Evolutionary conservation across 176 grass and related monocot species (phyloP), one percentile per base, ranked within the genome.

Genomic region (Melocanna baccifera): DNA sequence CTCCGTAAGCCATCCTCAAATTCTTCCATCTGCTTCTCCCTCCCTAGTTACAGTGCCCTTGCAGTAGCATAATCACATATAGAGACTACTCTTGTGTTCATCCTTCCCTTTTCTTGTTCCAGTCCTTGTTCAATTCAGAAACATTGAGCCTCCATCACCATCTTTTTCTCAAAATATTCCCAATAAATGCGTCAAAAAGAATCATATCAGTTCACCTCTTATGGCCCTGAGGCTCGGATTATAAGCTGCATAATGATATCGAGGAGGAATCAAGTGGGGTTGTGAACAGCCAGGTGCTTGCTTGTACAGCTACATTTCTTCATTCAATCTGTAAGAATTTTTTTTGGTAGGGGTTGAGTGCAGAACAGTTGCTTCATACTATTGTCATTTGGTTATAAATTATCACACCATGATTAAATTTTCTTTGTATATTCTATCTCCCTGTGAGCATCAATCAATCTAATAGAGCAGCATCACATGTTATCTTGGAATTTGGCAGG

Each of bases 301-400:
- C 82, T 84, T 97, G 94, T 97, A 97, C 91, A 97, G 94, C 74
- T 89, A 88, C 76, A 96, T 92, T 94, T 97, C 87, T 97, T 94
- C 76, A 97, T 97, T 97, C 91, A 93, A 93, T 91, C 91, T 94
- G 91, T 97, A 94, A 97, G 91, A 94, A 20, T 47, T 66, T 15
- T 18, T 93, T 92, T 91, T 83, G 87, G 72, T 90, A 87, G 92
- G 78, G 80, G 63, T 87, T 86, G 84, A 79, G 84, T 87, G 73
- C 84, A 87, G 67, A 83, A 69, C 59, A 52, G 79, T 77, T 57
- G 73, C 37, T 86, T 86, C 73, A 86, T 90, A 86, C 88, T 45
- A 78, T 73, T 87, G 66, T 83, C 67, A 79, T 79, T 83, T 84
- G 74, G 73, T 80, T 84, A 87, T 79, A 87, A 90, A 75, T 55